Conservation (phyloP, 176 grass and related monocot genomes). For the Avena eriantha region DNA sequence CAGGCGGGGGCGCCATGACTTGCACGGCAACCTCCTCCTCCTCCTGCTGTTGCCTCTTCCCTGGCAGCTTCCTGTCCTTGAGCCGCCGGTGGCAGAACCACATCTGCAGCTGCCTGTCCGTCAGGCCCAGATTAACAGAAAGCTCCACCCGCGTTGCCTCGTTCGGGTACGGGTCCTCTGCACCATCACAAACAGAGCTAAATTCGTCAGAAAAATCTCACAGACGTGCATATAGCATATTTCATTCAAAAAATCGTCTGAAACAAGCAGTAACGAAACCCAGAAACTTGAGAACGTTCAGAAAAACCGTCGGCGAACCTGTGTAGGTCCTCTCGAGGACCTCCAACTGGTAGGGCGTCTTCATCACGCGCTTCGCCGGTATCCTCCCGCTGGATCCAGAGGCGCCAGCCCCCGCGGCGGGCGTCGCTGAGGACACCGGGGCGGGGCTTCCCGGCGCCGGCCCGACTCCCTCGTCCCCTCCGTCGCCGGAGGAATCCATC, state of each 20-base stretch:
- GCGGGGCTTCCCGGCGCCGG: constrained; percentile 40
- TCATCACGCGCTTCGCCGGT: constrained; percentile 81
- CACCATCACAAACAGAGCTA: constrained; percentile 33
- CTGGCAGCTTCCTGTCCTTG: constrained; percentile 74
- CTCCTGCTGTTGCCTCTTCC: constrained; percentile 51
- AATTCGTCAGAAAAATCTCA: constrained; percentile 34
- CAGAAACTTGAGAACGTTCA: not conserved
- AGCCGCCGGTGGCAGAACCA: constrained; percentile 97
- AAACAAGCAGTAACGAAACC: not conserved
- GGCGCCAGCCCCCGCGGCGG: constrained; percentile 42
- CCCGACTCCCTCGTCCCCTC: constrained; percentile 50
- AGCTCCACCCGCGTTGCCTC: constrained; percentile 68
- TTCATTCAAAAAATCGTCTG: not conserved
- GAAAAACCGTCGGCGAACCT: constrained; percentile 48
- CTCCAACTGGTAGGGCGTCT: constrained; percentile 95
- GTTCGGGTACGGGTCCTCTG: constrained; percentile 74
- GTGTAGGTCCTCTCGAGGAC: constrained; percentile 86
- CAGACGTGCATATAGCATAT: not conserved
- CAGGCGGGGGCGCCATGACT: constrained; percentile 40
- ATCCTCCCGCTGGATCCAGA: constrained; percentile 64
- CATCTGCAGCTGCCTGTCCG: constrained; percentile 97
- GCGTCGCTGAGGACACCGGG: not conserved
- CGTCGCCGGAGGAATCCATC: constrained; percentile 78
- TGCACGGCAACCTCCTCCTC: constrained; percentile 57
- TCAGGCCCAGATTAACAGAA: constrained; percentile 65